These are phyloP conservation scores for Claviceps arundinis DNA, from an alignment of 2,329 filamentous ascomycete genomes.

Conservation along the genomic window DNA sequence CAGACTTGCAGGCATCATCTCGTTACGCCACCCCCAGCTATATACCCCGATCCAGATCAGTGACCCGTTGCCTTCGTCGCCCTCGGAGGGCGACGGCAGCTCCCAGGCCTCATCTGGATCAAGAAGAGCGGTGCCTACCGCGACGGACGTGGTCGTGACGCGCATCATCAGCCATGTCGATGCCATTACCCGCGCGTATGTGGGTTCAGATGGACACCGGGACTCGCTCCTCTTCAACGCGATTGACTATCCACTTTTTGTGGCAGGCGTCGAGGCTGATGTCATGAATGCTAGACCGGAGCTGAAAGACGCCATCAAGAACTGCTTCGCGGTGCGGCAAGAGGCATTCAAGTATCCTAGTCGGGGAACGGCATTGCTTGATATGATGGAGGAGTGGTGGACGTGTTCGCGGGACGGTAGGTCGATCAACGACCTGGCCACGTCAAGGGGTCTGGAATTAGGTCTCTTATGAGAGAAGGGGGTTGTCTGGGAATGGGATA, in stretches of 20 bases:
- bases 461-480: background rate
- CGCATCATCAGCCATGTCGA: constrained; percentile 2
- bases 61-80: background rate
- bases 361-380: background rate
- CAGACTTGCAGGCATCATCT: background rate
- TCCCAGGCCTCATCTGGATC: background rate
- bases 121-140: background rate
- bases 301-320: constrained; percentile 1
- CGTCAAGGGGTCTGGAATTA: background rate
- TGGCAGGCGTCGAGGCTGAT: background rate
- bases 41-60: background rate
- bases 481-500: no score
- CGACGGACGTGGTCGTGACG: background rate
- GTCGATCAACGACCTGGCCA: background rate
- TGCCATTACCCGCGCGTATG: background rate
- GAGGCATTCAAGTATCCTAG: constrained; percentile 1
- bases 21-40: background rate
- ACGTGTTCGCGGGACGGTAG: background rate
- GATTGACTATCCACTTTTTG: constrained; percentile 2
- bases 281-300: background rate
- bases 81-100: background rate
- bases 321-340: background rate
- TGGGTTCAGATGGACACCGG: background rate
- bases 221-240: constrained; percentile 3
- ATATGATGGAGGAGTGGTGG: constrained; percentile 2